Conservation (phyloP, 306 rosid genomes). For the Prosopis cineraria region DNA sequence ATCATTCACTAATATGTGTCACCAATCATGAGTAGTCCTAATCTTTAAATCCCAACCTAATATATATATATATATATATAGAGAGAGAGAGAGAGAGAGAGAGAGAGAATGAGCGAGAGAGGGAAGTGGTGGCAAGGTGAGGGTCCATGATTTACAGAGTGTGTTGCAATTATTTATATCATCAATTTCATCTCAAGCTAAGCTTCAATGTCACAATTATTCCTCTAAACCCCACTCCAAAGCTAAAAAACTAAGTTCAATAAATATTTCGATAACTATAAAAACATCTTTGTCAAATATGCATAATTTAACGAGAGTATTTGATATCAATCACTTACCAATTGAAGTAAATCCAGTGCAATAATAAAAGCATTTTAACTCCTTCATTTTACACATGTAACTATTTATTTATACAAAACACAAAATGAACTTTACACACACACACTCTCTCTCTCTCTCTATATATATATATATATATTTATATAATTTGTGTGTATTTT, state of each 20-base stretch:
- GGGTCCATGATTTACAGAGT: conserved; percentile 57
- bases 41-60: conserved; percentile 19
- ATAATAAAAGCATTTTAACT: no score
- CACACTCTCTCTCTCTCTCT: no score
- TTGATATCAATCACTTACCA: not conserved
- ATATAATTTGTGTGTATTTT: no score
- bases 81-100: not conserved
- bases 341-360: no score
- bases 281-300: not conserved
- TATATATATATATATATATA: conserved; percentile 30
- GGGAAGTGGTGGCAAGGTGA: not conserved
- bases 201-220: not conserved
- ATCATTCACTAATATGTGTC: not conserved
- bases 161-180: conserved; percentile 65
- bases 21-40: not conserved
- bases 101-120: not conserved
- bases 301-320: not conserved
- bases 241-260: not conserved
- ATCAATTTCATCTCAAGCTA: conserved; percentile 51
- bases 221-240: conserved; percentile 14
- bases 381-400: no score
- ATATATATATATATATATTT: no score
- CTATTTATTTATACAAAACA: no score
- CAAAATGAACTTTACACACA: no score
- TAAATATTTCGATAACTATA: not conserved